Base-by-base conservation (phyloP, 1,284 basidiomycete genomes). In the Paramarasmius palmivorus region DNA sequence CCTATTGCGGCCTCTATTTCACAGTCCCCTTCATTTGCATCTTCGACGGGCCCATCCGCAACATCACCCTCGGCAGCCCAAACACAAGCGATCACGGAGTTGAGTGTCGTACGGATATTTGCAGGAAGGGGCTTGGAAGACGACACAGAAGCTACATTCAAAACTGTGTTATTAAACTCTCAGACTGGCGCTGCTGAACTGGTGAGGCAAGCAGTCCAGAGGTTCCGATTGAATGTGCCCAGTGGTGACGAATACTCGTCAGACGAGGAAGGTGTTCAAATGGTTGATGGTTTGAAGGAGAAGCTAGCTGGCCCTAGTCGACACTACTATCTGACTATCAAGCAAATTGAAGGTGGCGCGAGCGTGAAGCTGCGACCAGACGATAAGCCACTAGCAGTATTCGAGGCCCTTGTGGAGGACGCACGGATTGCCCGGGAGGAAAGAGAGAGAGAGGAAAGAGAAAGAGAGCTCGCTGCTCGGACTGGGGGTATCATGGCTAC, bases 71-170 rank as follows among this genome's bases (percentile, higher is more conserved):
- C 44, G 17, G 25, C 44, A 29, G 22, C 44, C 29, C 29, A 32
- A 19, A 29, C 25, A 10, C 23, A 26, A 26, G 25, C 44, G n/a
- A 46, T 46, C 25, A 19, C 44, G 19, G 88, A 95, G 60, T 81
- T 98, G 54, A 97, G 90, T 63, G 96, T 99, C 54, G 86, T 98
- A 50, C 90, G 57, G 20, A 86, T 99, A 41, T 98, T 99, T 67
- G 95, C 95, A 0, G 96, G 95, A 8, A 86, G 90, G 57, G 78
- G 88, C 58, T 66, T 94, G 17, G 38, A 39, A 17, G 38, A 39
- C 52, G 86, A 95, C 65, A 93, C 92, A 1, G 95, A 98, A 61
- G 92, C 94, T 2, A 97, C 95, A 1, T 99, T 98, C 81, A 98
- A 98, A 76, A 98, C 96, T 1, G 96, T 97, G 1, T 73, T 98